These are phyloP conservation scores for Calycina herbarum DNA, from an alignment of 2,329 filamentous ascomycete genomes.

Conservation along the genomic window DNA sequence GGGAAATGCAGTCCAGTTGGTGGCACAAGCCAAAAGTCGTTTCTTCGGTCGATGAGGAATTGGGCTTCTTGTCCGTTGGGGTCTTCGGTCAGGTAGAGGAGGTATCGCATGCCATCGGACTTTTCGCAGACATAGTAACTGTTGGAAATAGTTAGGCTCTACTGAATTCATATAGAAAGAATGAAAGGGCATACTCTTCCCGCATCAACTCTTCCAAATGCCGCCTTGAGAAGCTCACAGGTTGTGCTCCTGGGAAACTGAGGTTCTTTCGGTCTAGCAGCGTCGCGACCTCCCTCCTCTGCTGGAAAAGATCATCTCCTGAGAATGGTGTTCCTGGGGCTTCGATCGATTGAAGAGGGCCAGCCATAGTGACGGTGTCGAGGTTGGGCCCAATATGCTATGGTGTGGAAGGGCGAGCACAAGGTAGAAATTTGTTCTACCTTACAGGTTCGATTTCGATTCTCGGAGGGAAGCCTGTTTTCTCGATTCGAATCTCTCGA, in stretches of 20 bases:
- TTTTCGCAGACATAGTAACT: conserved; percentile 98
- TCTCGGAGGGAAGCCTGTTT: background rate
- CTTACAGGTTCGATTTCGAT: background rate
- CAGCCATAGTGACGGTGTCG: conserved; percentile 12
- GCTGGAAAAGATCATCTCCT: conserved; percentile 56
- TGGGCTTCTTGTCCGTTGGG: conserved; percentile 66
- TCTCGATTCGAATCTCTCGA: background rate
- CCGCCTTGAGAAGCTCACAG: conserved; percentile 82
- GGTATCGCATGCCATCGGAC: conserved; percentile 91
- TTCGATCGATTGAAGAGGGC: conserved; percentile 43
- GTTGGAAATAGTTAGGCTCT: conserved; percentile 17
- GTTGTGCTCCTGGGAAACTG: conserved; percentile 87
- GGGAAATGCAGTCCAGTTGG: conserved; percentile 77
- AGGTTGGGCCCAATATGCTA: background rate
- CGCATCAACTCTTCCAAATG: conserved; percentile 81
- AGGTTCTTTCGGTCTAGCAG: conserved; percentile 70
- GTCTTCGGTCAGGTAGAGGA: conserved; percentile 82
- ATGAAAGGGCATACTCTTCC: conserved; percentile 60
- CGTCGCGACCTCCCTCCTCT: conserved; percentile 72
- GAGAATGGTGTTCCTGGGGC: conserved; percentile 66
- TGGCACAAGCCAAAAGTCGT: conserved; percentile 89
- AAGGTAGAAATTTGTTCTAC: background rate
- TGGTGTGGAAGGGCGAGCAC: background rate
- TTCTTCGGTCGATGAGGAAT: conserved; percentile 96
- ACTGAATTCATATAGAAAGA: background rate